Evolutionary conservation across 1,284 basidiomycete genomes (phyloP).

Genomic region (Tilletia caries): DNA sequence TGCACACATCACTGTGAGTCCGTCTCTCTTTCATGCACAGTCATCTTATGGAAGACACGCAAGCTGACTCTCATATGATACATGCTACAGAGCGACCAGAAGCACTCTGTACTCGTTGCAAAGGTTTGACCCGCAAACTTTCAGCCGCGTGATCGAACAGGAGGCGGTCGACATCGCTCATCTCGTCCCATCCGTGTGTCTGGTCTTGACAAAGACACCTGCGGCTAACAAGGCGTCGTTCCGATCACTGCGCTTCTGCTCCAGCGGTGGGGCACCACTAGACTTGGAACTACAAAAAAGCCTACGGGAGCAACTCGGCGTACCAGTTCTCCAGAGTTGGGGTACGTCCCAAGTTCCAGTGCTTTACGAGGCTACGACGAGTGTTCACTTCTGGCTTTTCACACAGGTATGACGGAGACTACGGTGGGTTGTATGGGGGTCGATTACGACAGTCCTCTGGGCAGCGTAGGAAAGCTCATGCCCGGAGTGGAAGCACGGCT

Average conservation of each 20-base stretch:
- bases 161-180: background rate
- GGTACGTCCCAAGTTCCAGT: background rate
- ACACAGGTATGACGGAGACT: background rate
- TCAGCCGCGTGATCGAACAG: background rate
- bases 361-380: no score
- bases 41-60: no score
- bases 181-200: background rate
- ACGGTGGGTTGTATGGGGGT: slow-evolving; percentile 6
- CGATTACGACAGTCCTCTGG: slow-evolving; percentile 33
- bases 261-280: background rate
- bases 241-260: background rate
- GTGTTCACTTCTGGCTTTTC: no score
- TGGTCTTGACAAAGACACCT: background rate
- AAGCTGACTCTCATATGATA: background rate
- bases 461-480: slow-evolving; percentile 64
- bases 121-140: background rate
- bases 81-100: background rate
- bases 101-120: background rate
- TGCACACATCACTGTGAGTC: slow-evolving; percentile 1
- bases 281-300: background rate
- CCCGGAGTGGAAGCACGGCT: slow-evolving; percentile 76
- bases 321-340: background rate
- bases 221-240: slow-evolving; percentile 1
- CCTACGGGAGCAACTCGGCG: background rate
- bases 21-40: no score